phyloP scores from a whole-genome alignment of 495 filamentous ascomycete species.

The Aspergillus olivimuriae region DNA sequence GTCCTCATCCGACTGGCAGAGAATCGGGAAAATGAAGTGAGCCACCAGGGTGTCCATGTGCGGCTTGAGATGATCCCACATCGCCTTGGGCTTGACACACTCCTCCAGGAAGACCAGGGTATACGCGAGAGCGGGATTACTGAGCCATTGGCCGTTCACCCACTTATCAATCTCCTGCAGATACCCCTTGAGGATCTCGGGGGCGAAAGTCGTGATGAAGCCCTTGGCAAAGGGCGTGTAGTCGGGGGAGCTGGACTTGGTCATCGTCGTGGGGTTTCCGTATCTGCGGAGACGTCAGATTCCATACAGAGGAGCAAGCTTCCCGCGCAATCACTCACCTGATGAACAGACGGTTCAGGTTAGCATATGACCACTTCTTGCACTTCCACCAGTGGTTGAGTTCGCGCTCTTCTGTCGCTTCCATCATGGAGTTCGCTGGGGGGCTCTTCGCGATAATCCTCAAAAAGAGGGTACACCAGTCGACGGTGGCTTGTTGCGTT shows the following conservation, averaged over 20 bases:
- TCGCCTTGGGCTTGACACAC: constrained; percentile 93
- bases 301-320: constrained; percentile 1
- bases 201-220: constrained; percentile 87
- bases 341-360: constrained; percentile 91
- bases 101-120: constrained; percentile 92
- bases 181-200: constrained; percentile 90
- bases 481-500: constrained; percentile 75
- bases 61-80: constrained; percentile 90
- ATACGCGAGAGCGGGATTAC: constrained; percentile 85
- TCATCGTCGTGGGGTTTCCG: constrained; percentile 70
- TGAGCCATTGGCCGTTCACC: constrained; percentile 95
- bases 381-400: constrained; percentile 98
- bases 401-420: constrained; percentile 82
- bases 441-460: constrained; percentile 79
- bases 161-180: constrained; percentile 91
- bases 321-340: too few relatives aligned
- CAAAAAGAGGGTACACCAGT: constrained; percentile 93
- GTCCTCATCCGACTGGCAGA: constrained; percentile 90
- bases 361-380: constrained; percentile 99
- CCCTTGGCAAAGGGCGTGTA: constrained; percentile 76
- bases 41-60: constrained; percentile 87
- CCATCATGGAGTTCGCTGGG: constrained; percentile 68
- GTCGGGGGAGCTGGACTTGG: constrained; percentile 61
- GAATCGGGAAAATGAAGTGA: constrained; percentile 89
- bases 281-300: constrained; percentile 51